These are phyloP conservation scores for Quercus tomentella DNA, from an alignment of 331 rosid species.

Conservation along the genomic window DNA sequence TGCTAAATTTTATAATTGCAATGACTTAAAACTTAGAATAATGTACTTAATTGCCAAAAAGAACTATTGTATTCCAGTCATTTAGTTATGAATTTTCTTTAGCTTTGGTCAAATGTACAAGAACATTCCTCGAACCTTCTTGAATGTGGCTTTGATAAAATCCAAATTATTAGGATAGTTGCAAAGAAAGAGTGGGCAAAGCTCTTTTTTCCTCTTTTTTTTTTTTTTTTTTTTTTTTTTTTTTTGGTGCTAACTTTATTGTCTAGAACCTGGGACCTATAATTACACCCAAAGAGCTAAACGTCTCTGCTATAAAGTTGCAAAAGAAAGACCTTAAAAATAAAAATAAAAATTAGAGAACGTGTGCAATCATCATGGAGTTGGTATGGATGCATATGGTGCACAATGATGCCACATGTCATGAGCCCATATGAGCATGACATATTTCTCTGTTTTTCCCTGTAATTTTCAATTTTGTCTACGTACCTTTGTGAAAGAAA, in stretches of 20 bases:
- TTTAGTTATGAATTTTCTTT: no score
- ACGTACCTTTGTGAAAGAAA: slow-evolving; percentile 15
- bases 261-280: no score
- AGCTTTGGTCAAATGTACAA: no score
- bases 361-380: slow-evolving; percentile 28
- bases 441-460: slow-evolving; percentile 13
- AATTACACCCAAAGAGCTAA: background rate
- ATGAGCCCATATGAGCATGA: slow-evolving; percentile 1
- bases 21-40: no score
- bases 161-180: no score
- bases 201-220: background rate
- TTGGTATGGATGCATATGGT: slow-evolving; percentile 26
- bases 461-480: background rate
- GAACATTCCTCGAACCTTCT: no score
- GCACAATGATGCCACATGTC: slow-evolving; percentile 24
- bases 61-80: no score
- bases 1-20: no score
- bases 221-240: no score
- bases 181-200: no score
- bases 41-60: no score
- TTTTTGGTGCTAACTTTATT: background rate
- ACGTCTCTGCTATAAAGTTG: background rate
- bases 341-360: background rate
- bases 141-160: no score
- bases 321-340: background rate